A percentile compares a stretch with the other conserved stretches of the same genome.
phyloP scores from a whole-genome alignment of 2,329 filamentous ascomycete species.

The Teratosphaeria epicoccoides region DNA sequence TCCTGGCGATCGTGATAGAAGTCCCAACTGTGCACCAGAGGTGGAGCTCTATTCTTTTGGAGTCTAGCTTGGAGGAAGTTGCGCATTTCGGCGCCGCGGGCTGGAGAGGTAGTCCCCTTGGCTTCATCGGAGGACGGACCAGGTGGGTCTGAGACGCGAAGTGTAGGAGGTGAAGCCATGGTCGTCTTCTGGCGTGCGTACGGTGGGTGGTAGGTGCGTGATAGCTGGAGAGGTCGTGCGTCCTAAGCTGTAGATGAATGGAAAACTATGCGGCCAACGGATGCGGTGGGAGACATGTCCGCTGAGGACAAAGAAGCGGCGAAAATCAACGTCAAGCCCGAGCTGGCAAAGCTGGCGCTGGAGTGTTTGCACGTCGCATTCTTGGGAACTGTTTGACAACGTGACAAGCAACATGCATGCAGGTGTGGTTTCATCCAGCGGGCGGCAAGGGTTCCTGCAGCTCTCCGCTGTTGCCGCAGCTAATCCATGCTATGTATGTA shows the following conservation, averaged over 20 bases:
- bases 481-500: too few relatives aligned
- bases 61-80: slow-evolving; percentile 27
- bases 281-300: not conserved
- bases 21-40: slow-evolving; percentile 42
- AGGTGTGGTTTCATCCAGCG: not conserved
- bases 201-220: not conserved
- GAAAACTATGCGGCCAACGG: not conserved
- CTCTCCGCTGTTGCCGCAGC: not conserved
- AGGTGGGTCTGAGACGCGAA: slow-evolving; percentile 27
- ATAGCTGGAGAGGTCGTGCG: not conserved
- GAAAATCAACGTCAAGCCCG: not conserved
- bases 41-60: slow-evolving; percentile 37
- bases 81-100: slow-evolving; percentile 66
- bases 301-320: not conserved
- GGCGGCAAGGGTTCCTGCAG: slow-evolving; percentile 4
- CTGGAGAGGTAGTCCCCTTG: slow-evolving; percentile 53
- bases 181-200: not conserved
- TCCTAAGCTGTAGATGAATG: not conserved
- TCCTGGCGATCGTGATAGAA: slow-evolving; percentile 42
- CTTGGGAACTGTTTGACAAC: not conserved
- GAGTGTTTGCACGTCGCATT: not conserved
- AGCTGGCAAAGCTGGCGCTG: not conserved
- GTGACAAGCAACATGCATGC: not conserved
- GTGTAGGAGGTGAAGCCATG: not conserved
- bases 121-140: slow-evolving; percentile 41